A percentile compares a stretch with the other conserved stretches of the same genome.
Conservation (phyloP, 2,329 filamentous ascomycete genomes). For the Nothophoma quercina region DNA sequence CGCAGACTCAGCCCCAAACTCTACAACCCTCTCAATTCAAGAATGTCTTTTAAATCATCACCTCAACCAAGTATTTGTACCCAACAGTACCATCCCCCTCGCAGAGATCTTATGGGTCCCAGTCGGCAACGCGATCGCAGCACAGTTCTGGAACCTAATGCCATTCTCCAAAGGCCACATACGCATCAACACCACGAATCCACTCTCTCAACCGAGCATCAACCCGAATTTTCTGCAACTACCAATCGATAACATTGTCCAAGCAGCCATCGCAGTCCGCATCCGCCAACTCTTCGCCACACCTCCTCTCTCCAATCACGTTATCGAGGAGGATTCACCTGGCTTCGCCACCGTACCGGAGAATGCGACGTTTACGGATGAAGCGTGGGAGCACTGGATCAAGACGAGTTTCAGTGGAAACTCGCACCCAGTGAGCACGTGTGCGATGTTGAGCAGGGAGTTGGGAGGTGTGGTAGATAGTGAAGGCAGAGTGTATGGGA, state of each 20-base stretch:
- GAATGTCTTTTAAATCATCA: conserved; percentile 55
- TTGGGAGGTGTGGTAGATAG: conserved; percentile 46
- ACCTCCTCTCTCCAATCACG: conserved; percentile 31
- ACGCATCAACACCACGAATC: conserved; percentile 42
- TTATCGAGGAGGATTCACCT: conserved; percentile 31
- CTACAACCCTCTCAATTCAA: conserved; percentile 42
- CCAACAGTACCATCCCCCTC: conserved; percentile 51
- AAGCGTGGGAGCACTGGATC: conserved; percentile 36
- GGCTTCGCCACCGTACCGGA: conserved; percentile 31
- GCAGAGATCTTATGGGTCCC: conserved; percentile 57
- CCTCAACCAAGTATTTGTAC: conserved; percentile 57
- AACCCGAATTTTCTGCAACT: conserved; percentile 55
- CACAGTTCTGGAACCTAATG: conserved; percentile 51
- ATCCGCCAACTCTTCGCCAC: conserved; percentile 42
- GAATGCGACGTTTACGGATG: conserved; percentile 24
- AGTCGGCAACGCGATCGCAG: conserved; percentile 37
- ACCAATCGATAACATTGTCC: conserved; percentile 47
- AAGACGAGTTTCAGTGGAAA: conserved; percentile 31
- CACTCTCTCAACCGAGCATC: conserved; percentile 48
- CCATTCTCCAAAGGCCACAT: conserved; percentile 48
- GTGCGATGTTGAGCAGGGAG: conserved; percentile 44
- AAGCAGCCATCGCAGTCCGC: conserved; percentile 44
- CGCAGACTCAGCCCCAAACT: conserved; percentile 25
- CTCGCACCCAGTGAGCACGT: conserved; percentile 44
- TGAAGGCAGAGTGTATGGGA: conserved; percentile 45